Percentiles rank a stretch among this genome's conserved stretches.
These are phyloP conservation scores for Leishmania guyanensis DNA, from an alignment of 208 protist genomes.

Conservation along the genomic window DNA sequence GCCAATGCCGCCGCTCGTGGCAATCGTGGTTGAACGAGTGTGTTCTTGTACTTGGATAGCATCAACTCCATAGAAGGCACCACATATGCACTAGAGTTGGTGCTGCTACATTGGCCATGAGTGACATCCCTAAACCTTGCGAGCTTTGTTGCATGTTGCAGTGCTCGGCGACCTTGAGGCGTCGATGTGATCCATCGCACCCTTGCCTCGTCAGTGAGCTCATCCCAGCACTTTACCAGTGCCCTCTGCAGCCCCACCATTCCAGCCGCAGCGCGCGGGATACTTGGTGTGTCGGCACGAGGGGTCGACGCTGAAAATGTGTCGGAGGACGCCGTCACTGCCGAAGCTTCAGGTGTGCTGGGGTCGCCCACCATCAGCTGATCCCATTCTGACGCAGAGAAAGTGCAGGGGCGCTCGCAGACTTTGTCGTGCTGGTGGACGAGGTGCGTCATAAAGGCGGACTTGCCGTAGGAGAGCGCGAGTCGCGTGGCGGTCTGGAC, in stretches of 20 bases:
- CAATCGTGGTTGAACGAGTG: slow-evolving; percentile 16
- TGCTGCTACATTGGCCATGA: not conserved
- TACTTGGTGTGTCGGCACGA: not conserved
- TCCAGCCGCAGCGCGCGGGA: slow-evolving; percentile 8
- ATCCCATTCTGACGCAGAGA: slow-evolving; percentile 21
- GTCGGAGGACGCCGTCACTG: not conserved
- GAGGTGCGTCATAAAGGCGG: slow-evolving; percentile 35
- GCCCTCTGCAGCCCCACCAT: slow-evolving; percentile 4
- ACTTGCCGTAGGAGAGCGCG: slow-evolving; percentile 29
- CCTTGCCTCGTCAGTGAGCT: slow-evolving; percentile 3
- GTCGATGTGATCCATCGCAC: slow-evolving; percentile 31
- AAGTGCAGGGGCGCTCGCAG: slow-evolving; percentile 6
- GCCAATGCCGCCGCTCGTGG: slow-evolving; percentile 8
- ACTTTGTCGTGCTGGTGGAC: slow-evolving; percentile 31
- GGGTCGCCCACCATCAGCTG: slow-evolving; percentile 8
- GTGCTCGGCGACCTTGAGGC: slow-evolving; percentile 31
- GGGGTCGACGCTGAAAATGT: not conserved
- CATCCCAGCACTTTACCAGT: slow-evolving; percentile 19
- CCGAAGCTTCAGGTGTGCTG: not conserved
- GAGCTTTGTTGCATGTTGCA: slow-evolving; percentile 6
- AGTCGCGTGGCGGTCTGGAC: slow-evolving; percentile 9
- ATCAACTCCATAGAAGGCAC: slow-evolving; percentile 11
- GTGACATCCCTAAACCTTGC: not conserved
- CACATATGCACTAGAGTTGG: too few relatives aligned
- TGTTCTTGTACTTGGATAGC: slow-evolving; percentile 26